A percentile compares a stretch with the other conserved stretches of the same genome.
These are phyloP conservation scores for Rutstroemia sp. DNA, from an alignment of 2,329 filamentous ascomycete species.

Conservation along the genomic window DNA sequence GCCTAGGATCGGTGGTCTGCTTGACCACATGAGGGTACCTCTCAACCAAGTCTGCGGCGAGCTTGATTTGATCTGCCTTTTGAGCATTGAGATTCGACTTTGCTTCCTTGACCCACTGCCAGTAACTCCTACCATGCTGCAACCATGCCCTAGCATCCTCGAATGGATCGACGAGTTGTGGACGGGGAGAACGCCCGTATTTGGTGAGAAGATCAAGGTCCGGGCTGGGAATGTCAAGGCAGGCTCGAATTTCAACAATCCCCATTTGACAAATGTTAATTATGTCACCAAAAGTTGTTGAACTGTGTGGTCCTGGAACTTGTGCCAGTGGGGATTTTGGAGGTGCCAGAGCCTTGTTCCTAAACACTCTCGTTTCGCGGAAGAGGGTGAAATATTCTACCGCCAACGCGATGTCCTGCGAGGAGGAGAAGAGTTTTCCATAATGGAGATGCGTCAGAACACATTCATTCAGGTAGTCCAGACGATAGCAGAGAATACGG, in stretches of 20 bases:
- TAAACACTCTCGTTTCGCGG: background rate
- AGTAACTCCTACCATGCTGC: background rate
- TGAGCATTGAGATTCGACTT: background rate
- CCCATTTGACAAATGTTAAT: too few relatives aligned
- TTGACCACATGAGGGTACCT: background rate
- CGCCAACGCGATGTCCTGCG: background rate
- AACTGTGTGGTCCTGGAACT: too few relatives aligned
- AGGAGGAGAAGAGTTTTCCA: background rate
- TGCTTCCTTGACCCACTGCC: background rate
- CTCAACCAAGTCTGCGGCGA: background rate
- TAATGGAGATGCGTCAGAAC: background rate
- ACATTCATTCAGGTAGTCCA: background rate
- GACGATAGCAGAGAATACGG: slow-evolving; percentile 3
- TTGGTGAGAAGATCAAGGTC: background rate
- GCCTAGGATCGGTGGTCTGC: background rate
- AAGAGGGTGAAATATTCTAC: background rate
- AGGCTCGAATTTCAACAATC: too few relatives aligned
- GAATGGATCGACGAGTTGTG: background rate
- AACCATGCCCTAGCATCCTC: background rate
- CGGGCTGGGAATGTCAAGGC: too few relatives aligned
- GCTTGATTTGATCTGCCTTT: background rate
- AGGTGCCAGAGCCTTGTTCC: background rate
- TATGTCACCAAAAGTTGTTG: too few relatives aligned
- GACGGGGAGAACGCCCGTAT: background rate
- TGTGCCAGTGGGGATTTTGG: background rate